These are phyloP conservation scores for Colletotrichum paranaense DNA, from an alignment of 2,329 filamentous ascomycete genomes.

Conservation along the genomic window DNA sequence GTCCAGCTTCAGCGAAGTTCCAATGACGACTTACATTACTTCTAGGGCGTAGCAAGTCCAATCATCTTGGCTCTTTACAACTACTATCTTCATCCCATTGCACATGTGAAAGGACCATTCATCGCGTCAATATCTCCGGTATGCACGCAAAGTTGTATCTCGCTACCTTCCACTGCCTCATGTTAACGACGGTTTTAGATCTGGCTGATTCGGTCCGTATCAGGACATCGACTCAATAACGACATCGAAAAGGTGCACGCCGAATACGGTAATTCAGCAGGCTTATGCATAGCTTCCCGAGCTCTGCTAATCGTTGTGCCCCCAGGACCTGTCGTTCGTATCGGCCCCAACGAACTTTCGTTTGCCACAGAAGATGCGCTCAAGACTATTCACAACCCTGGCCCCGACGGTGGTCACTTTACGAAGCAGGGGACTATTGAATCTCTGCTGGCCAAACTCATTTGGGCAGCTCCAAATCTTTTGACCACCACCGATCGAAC, in stretches of 20 bases:
- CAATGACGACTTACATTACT: background rate
- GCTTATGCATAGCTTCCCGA: background rate
- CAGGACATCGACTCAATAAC: conserved; percentile 16
- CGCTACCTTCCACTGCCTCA: too few relatives aligned
- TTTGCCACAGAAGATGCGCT: conserved; percentile 20
- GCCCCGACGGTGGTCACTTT: conserved; percentile 3
- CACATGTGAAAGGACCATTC: conserved; percentile 7
- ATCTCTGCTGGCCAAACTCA: background rate
- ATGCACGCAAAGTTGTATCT: background rate
- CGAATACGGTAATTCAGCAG: conserved; percentile 1
- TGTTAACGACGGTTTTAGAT: background rate
- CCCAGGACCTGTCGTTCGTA: conserved; percentile 12
- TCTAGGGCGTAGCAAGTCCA: background rate
- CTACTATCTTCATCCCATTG: conserved; percentile 8
- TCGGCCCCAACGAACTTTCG: conserved; percentile 17
- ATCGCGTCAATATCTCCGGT: conserved; percentile 13
- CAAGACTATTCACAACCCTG: conserved; percentile 15
- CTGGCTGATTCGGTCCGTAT: conserved; percentile 14
- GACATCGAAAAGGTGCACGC: conserved; percentile 15
- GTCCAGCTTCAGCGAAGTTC: background rate
- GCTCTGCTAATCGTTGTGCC: too few relatives aligned
- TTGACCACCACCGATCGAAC: background rate
- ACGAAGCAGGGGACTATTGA: conserved; percentile 21
- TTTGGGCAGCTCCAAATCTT: conserved; percentile 20
- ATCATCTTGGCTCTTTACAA: conserved; percentile 3